Evolutionary conservation across 768 basidiomycete genomes (phyloP).

Genomic region (Leucogyrophana mollusca): DNA sequence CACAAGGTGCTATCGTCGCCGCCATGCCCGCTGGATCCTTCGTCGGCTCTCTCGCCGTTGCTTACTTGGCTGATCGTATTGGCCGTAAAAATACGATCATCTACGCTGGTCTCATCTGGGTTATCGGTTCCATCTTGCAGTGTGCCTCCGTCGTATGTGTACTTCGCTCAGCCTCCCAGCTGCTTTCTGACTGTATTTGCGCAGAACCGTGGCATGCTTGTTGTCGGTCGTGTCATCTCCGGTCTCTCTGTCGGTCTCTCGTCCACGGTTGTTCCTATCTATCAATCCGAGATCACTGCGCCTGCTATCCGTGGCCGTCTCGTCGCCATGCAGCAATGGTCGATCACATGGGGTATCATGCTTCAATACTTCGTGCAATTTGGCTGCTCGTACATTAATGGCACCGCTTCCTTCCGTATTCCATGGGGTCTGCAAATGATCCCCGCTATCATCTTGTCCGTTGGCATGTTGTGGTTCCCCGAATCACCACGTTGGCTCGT

Average conservation of each 20-base stretch:
- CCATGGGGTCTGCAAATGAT: constrained; percentile 82
- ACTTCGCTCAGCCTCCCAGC: not conserved
- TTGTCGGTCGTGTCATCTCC: constrained; percentile 65
- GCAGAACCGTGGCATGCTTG: constrained; percentile 74
- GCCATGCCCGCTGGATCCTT: constrained; percentile 75
- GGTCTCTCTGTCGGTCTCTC: constrained; percentile 68
- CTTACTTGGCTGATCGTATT: constrained; percentile 59
- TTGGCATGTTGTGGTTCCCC: constrained; percentile 68
- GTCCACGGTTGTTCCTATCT: constrained; percentile 68
- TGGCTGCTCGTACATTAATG: constrained; percentile 66
- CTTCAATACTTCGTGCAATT: constrained; percentile 77
- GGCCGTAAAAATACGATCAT: constrained; percentile 70
- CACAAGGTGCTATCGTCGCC: constrained; percentile 75
- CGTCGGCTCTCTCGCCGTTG: constrained; percentile 61
- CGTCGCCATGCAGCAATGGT: constrained; percentile 78
- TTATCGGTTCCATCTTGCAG: constrained; percentile 72
- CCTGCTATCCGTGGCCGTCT: constrained; percentile 72
- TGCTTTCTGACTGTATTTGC: not conserved
- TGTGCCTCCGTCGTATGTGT: constrained; percentile 48
- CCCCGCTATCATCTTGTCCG: constrained; percentile 65
- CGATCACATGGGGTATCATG: constrained; percentile 78
- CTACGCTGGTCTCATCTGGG: constrained; percentile 66
- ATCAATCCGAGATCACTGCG: constrained; percentile 73
- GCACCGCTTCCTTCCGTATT: constrained; percentile 72
- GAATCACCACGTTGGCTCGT: constrained; percentile 73